Conservation (phyloP, 2,329 filamentous ascomycete species). For the Hypoxylon sp. region DNA sequence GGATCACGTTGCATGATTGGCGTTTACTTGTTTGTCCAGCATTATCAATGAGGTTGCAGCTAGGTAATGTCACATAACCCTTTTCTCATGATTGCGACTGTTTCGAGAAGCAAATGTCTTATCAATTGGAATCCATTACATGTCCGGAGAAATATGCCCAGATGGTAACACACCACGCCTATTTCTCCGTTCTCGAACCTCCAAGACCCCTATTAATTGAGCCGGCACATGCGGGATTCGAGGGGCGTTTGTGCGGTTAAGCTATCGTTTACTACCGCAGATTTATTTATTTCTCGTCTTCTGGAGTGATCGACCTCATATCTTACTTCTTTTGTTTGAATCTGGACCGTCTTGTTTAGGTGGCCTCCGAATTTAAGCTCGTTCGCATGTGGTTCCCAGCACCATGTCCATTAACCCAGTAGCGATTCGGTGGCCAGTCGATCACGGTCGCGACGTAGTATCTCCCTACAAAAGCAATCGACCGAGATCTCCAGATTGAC, state of each 20-base stretch:
- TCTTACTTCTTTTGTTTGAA: constrained; percentile 17
- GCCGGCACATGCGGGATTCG: constrained; percentile 19
- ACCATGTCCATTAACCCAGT: constrained; percentile 30
- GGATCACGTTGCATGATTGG: constrained; percentile 38
- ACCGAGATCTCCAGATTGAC: constrained; percentile 30
- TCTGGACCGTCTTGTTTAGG: constrained; percentile 33
- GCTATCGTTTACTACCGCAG: constrained; percentile 11
- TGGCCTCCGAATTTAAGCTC: constrained; percentile 30
- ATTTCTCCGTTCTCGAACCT: constrained; percentile 31
- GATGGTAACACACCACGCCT: constrained; percentile 18
- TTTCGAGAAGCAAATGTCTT: constrained; percentile 23
- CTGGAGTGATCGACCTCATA: constrained; percentile 31
- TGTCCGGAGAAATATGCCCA: constrained; percentile 13
- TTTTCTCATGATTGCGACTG: constrained; percentile 22
- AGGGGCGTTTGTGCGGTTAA: constrained; percentile 36
- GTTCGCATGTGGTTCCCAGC: constrained; percentile 27
- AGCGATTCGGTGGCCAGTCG: constrained; percentile 22
- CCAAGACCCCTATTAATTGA: constrained; percentile 4
- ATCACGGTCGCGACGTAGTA: constrained; percentile 36
- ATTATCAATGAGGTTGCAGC: constrained; percentile 37
- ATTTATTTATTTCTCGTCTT: constrained; percentile 26
- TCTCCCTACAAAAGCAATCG: constrained; percentile 26
- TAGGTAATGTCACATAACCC: constrained; percentile 40
- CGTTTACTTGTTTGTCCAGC: constrained; percentile 35
- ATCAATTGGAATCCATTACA: constrained; percentile 11